Evolutionary conservation across 2,329 filamentous ascomycete species (phyloP).

Genomic region (Phialocephala subalpina): DNA sequence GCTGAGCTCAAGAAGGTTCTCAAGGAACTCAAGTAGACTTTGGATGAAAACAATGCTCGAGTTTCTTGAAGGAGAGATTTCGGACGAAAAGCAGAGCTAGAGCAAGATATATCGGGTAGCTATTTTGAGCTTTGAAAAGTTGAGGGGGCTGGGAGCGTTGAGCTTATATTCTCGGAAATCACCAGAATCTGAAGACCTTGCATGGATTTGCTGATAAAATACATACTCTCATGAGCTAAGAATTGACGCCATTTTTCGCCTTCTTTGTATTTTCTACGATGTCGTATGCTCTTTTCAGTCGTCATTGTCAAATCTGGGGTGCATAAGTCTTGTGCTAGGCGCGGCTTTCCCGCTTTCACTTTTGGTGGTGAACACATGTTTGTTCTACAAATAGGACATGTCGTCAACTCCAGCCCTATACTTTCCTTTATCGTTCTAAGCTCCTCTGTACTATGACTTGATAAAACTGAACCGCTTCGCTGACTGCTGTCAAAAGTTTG

Average conservation of each 20-base stretch:
- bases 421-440: neutral
- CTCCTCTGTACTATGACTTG: neutral
- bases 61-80: too few relatives aligned
- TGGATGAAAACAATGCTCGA: too few relatives aligned
- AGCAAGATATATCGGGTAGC: neutral
- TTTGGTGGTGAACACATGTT: neutral
- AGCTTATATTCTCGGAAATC: neutral
- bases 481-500: neutral
- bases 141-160: neutral
- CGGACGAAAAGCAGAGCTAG: neutral
- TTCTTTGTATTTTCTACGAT: neutral
- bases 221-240: neutral
- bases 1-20: slow-evolving; percentile 77
- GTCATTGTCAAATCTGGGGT: neutral
- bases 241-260: neutral
- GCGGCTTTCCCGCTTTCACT: neutral
- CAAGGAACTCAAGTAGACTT: slow-evolving; percentile 38
- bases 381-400: neutral
- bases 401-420: slow-evolving; percentile 3
- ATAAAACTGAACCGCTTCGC: too few relatives aligned
- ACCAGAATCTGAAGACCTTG: neutral
- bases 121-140: neutral
- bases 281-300: neutral
- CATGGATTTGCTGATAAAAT: neutral
- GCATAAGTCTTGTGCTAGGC: neutral